phyloP scores from a whole-genome alignment of 148 eudicot species.

The Arbutus unedo region DNA sequence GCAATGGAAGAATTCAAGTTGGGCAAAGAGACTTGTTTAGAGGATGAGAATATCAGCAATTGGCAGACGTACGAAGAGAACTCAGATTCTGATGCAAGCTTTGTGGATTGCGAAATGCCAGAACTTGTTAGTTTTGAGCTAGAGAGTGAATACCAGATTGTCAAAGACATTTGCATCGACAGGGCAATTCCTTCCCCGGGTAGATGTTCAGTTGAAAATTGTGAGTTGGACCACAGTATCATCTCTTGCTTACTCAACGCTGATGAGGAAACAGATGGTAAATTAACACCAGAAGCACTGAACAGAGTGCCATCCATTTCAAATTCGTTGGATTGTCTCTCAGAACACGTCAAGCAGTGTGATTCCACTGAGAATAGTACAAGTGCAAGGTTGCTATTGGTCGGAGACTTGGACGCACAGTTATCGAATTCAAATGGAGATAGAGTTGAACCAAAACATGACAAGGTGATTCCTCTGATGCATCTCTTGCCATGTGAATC shows the following conservation, averaged over 20 bases:
- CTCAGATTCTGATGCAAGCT: conserved; percentile 2
- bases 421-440: neutral
- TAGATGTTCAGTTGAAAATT: conserved; percentile 18
- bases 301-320: neutral
- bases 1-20: conserved; percentile 6
- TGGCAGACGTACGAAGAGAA: conserved; percentile 6
- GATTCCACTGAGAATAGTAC: neutral
- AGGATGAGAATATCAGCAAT: neutral
- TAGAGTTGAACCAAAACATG: neutral
- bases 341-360: neutral
- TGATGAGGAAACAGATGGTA: neutral
- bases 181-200: neutral
- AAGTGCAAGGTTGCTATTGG: neutral
- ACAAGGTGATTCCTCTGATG: conserved; percentile 1
- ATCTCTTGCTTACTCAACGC: conserved; percentile 16
- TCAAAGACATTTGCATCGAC: conserved; percentile 18
- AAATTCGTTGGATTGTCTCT: neutral
- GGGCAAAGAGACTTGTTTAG: neutral
- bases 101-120: neutral
- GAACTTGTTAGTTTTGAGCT: neutral
- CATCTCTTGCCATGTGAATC: conserved; percentile 4
- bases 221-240: conserved; percentile 19
- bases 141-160: conserved; percentile 11
- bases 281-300: conserved; percentile 6
- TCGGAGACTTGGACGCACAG: neutral